Evolutionary conservation across 1,284 basidiomycete species (phyloP).

Genomic region (Spongispora temasekensis): DNA sequence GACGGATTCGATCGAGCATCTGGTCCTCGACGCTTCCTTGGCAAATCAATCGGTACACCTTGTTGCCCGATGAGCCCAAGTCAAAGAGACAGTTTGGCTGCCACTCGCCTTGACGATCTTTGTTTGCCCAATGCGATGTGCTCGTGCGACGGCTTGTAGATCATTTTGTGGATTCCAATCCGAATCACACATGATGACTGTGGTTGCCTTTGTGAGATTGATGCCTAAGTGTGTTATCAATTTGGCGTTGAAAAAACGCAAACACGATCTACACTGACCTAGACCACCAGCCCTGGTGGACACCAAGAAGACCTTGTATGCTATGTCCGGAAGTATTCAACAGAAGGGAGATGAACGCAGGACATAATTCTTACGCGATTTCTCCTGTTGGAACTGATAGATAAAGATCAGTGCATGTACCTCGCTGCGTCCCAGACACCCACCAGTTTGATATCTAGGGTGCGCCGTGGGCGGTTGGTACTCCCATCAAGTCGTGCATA

Average conservation of each 20-base stretch:
- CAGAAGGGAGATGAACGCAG: slow-evolving; percentile 23
- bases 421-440: slow-evolving; percentile 12
- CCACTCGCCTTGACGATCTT: slow-evolving; percentile 70
- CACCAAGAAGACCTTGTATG: slow-evolving; percentile 79
- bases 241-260: neutral
- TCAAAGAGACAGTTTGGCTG: neutral
- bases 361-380: slow-evolving; percentile 44
- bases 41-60: slow-evolving; percentile 61
- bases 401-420: slow-evolving; percentile 7
- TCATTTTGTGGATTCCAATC: slow-evolving; percentile 86
- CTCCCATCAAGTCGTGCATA: slow-evolving; percentile 80
- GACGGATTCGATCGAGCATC: slow-evolving; percentile 61
- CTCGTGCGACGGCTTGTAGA: slow-evolving; percentile 84
- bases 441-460: slow-evolving; percentile 58
- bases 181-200: slow-evolving; percentile 77
- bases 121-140: slow-evolving; percentile 82
- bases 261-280: slow-evolving; percentile 44
- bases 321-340: slow-evolving; percentile 44
- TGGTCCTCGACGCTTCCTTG: slow-evolving; percentile 65
- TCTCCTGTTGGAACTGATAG: slow-evolving; percentile 57
- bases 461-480: slow-evolving; percentile 51
- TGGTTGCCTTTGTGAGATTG: slow-evolving; percentile 82
- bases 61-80: neutral
- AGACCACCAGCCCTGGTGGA: slow-evolving; percentile 88
- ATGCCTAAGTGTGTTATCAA: slow-evolving; percentile 46